A percentile compares a stretch with the other conserved stretches of the same genome.
phyloP scores from a whole-genome alignment of 768 basidiomycete genomes.

The Lactarius deliciosus region DNA sequence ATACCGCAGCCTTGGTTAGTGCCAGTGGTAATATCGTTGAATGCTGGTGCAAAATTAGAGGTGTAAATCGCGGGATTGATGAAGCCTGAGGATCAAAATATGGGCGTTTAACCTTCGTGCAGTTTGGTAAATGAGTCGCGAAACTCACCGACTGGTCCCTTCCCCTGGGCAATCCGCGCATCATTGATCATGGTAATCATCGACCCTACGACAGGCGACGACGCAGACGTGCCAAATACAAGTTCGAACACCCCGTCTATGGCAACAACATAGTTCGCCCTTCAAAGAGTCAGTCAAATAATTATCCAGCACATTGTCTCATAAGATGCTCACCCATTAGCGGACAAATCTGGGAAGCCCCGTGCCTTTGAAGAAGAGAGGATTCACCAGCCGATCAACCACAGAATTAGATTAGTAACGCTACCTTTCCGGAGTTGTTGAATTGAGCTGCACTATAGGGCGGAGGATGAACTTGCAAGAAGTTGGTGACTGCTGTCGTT shows the following conservation, averaged over 20 bases:
- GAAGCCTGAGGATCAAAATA: constrained; percentile 28
- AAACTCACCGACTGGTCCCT: constrained; percentile 36
- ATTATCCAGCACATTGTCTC: neutral
- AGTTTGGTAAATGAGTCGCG: neutral
- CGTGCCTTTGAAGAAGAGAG: constrained; percentile 29
- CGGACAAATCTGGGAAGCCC: constrained; percentile 38
- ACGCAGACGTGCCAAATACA: constrained; percentile 40
- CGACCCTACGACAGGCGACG: constrained; percentile 39
- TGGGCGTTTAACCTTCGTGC: neutral
- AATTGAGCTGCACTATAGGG: constrained; percentile 37
- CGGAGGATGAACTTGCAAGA: constrained; percentile 37
- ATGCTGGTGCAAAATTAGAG: constrained; percentile 27
- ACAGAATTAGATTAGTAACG: neutral
- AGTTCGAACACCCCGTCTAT: constrained; percentile 29
- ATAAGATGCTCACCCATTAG: constrained; percentile 35
- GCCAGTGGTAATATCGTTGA: constrained; percentile 34
- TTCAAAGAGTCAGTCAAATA: constrained; percentile 10
- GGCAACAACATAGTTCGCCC: constrained; percentile 37
- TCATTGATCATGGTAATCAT: constrained; percentile 41
- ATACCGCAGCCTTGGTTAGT: constrained; percentile 31
- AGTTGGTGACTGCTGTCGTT: constrained; percentile 33
- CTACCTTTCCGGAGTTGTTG: constrained; percentile 38
- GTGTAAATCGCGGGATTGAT: constrained; percentile 58
- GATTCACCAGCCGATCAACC: neutral
- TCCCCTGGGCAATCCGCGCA: constrained; percentile 38